Evolutionary conservation across 2,329 filamentous ascomycete species (phyloP).

Genomic region (Ophiostoma triangulosporum): DNA sequence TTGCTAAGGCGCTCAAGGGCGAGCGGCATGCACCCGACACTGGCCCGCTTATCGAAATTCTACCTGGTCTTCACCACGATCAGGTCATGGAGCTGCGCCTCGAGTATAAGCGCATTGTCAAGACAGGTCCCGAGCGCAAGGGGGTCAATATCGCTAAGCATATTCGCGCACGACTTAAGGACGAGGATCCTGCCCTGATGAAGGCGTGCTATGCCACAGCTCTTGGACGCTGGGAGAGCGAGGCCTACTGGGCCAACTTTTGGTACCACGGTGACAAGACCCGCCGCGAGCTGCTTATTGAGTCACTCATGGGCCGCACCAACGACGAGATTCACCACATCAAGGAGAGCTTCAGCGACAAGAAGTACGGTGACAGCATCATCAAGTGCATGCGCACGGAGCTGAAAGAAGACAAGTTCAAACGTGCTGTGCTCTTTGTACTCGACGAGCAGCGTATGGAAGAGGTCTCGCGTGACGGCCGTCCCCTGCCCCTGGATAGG

Average conservation of each 20-base stretch:
- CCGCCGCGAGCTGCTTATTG: conserved; percentile 79
- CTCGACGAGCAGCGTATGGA: conserved; percentile 76
- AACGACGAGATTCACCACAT: conserved; percentile 81
- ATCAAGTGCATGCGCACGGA: conserved; percentile 81
- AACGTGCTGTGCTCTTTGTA: conserved; percentile 69
- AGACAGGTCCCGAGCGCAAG: conserved; percentile 56
- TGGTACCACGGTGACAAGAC: conserved; percentile 87
- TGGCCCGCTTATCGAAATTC: conserved; percentile 63
- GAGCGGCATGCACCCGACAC: conserved; percentile 50
- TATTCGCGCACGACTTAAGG: conserved; percentile 63
- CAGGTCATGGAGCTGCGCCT: conserved; percentile 75
- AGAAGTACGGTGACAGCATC: conserved; percentile 75
- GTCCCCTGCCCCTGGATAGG: conserved; percentile 41
- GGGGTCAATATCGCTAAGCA: conserved; percentile 80
- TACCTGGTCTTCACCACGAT: conserved; percentile 73
- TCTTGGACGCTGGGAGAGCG: conserved; percentile 79
- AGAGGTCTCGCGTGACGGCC: conserved; percentile 48
- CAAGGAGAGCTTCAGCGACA: conserved; percentile 80
- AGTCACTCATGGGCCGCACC: conserved; percentile 77
- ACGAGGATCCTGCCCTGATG: conserved; percentile 61
- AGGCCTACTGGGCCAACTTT: conserved; percentile 96
- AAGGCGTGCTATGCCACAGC: conserved; percentile 87
- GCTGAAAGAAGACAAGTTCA: conserved; percentile 92
- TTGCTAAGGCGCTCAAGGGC: conserved; percentile 62
- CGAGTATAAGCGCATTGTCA: conserved; percentile 85